Evolutionary conservation across 768 basidiomycete genomes (phyloP), one percentile per base, ranked within the genome.

Genomic region (Clitopilus passeckerianus): DNA sequence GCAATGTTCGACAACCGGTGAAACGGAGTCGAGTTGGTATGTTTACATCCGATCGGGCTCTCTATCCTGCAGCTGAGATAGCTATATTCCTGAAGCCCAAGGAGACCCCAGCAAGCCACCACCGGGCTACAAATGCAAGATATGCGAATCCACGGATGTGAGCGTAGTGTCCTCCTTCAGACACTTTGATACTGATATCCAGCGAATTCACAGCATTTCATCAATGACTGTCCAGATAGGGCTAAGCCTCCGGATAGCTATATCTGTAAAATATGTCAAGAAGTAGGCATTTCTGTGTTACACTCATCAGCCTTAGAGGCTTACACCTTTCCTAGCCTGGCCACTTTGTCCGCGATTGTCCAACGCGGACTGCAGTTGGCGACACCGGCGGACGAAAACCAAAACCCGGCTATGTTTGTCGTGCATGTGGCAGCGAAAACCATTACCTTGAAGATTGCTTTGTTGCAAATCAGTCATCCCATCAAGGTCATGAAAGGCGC

Each of bases 401-500:
- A 6, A 89, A 82, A 54, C 81, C 86, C 61, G 93, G 91, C 57
- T 98, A 98, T 66, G 83, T 91, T 12, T 98, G 95, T 73, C 83
- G 92, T 37, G 93, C 93, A 1, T 98, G 95, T 71, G 93, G 90
- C 37, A 92, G 90, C 67, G 89, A 89, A 61, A 75, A 80, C 6
- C 96, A 98, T 74, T 91, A 85, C 66, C 81, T 98, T 54, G 86
- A 92, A 53, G 95, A 98, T 66, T 98, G 96, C 66, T 84, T 88
- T 6, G 78, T 86, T 14, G 82, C 86, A 6, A 88, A 86, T 61
- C 83, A 81, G 66, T 74, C 74, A 43, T 75, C 70, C 15, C 61
- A 70, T 22, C 75, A 69, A 34, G 70, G 66, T 56, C 27, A 55
- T 55, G 73, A 75, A 35, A 71, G 74, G 60, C 75, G 74, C 61